Conservation (phyloP, 345 rosid species). For the Brassica rapa region DNA sequence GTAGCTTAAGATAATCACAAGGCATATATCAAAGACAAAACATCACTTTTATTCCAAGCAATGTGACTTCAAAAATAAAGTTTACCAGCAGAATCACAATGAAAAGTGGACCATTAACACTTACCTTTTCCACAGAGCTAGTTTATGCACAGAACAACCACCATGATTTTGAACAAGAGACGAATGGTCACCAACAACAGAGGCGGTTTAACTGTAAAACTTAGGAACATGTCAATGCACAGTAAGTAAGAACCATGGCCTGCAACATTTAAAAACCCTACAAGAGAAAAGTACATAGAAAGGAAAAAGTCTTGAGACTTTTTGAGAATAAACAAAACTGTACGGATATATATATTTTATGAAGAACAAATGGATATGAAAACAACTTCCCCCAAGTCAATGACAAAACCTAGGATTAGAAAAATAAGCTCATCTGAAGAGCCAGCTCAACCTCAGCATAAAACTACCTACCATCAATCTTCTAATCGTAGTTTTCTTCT, state of each 20-base stretch:
- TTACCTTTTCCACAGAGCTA: background rate
- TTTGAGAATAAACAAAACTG: background rate
- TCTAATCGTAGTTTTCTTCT: background rate
- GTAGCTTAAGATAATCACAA: conserved; percentile 7
- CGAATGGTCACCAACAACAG: background rate
- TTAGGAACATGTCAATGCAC: background rate
- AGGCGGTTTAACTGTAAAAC: background rate
- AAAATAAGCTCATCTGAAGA: background rate
- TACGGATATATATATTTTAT: background rate
- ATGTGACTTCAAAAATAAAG: background rate
- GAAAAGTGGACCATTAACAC: background rate
- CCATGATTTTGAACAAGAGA: background rate
- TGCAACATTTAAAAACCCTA: background rate
- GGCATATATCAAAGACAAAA: background rate
- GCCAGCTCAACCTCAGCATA: conserved; percentile 6
- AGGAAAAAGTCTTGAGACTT: background rate
- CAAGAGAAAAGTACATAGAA: background rate
- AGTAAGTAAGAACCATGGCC: conserved; percentile 3
- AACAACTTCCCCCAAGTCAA: background rate
- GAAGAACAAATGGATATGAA: background rate
- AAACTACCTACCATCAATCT: background rate
- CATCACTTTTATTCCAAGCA: background rate
- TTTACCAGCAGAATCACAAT: background rate
- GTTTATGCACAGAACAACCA: background rate
- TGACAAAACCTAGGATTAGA: conserved; percentile 9